These are phyloP conservation scores for Sistotremastrum niveocremeum DNA, from an alignment of 768 basidiomycete genomes.

Conservation along the genomic window DNA sequence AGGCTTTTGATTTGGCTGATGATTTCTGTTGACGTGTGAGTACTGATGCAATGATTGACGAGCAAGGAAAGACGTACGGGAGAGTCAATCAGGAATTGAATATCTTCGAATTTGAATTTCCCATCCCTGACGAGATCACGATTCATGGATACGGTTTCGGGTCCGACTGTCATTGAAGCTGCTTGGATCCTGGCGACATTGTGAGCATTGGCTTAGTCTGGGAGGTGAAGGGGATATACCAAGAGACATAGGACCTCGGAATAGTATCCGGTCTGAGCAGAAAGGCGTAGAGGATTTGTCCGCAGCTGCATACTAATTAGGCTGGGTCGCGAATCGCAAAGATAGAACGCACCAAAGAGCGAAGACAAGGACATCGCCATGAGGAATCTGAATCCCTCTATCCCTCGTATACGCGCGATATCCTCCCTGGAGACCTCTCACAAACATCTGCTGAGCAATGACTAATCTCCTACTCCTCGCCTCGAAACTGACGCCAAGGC, in stretches of 20 bases:
- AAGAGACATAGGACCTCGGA: constrained; percentile 58
- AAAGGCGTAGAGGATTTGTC: constrained; percentile 76
- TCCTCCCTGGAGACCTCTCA: constrained; percentile 83
- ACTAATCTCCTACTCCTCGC: constrained; percentile 46
- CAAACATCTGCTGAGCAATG: constrained; percentile 82
- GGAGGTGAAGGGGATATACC: constrained; percentile 30
- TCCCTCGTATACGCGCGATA: constrained; percentile 68
- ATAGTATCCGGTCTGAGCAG: constrained; percentile 74
- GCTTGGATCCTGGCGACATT: constrained; percentile 45
- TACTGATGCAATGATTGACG: background rate
- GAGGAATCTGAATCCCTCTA: constrained; percentile 56
- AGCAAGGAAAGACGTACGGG: constrained; percentile 23
- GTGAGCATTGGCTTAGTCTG: background rate
- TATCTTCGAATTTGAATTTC: constrained; percentile 35
- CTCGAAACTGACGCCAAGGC: constrained; percentile 65
- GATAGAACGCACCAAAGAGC: constrained; percentile 41
- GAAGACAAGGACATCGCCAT: constrained; percentile 78
- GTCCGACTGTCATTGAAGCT: constrained; percentile 46
- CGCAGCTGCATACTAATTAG: constrained; percentile 34
- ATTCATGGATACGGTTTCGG: constrained; percentile 48
- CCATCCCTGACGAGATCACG: constrained; percentile 43
- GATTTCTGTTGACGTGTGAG: constrained; percentile 5
- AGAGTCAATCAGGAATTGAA: constrained; percentile 40
- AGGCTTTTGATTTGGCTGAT: constrained; percentile 36
- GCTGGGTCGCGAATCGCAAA: background rate